Percentiles rank a stretch among this genome's conserved stretches.
Evolutionary conservation across 108 stramenopile species (phyloP).

Genomic region (Cyclostephanos tholiformis): DNA sequence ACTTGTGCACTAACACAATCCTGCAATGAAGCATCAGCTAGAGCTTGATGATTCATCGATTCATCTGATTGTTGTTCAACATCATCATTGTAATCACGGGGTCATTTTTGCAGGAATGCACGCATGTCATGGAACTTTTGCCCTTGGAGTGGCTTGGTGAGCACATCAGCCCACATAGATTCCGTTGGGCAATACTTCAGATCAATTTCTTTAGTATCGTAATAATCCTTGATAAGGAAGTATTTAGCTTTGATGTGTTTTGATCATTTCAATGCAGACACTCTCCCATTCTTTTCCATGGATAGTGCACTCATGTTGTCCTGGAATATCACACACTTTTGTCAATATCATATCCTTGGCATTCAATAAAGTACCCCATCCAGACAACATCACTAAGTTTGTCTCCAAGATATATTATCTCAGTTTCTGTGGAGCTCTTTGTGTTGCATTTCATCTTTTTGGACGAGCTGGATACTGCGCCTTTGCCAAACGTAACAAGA

Average conservation of each 20-base stretch:
- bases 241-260: conserved; percentile 25
- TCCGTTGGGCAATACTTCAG: background rate
- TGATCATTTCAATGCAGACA: conserved; percentile 7
- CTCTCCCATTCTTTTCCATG: conserved; percentile 15
- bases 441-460: conserved; percentile 41
- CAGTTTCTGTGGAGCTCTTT: conserved; percentile 43
- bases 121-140: background rate
- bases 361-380: conserved; percentile 44
- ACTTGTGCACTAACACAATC: no score
- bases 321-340: conserved; percentile 32
- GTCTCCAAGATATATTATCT: conserved; percentile 13
- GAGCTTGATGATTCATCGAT: background rate
- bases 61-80: background rate
- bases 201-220: background rate
- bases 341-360: conserved; percentile 45
- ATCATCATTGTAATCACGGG: conserved; percentile 6
- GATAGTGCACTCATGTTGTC: conserved; percentile 18
- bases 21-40: no score
- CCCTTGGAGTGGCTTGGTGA: conserved; percentile 26
- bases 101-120: background rate
- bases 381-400: conserved; percentile 36
- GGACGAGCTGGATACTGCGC: conserved; percentile 12
- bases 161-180: conserved; percentile 13
- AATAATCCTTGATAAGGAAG: conserved; percentile 22
- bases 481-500: conserved; percentile 47